These are phyloP conservation scores for Zalaria sp. DNA, from an alignment of 2,329 filamentous ascomycete genomes.

Conservation along the genomic window DNA sequence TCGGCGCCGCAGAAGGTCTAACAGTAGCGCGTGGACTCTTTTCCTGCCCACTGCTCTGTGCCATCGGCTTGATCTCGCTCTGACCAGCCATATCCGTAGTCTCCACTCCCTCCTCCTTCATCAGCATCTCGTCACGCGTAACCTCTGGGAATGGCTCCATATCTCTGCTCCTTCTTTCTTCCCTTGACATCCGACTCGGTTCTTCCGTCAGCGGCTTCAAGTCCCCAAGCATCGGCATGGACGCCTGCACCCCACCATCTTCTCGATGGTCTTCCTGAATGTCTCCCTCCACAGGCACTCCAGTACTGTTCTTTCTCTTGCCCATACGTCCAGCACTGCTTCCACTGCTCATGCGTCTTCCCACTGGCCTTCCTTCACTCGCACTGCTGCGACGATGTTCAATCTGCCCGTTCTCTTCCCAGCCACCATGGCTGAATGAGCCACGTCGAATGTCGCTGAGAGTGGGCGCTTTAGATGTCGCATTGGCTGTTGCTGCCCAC, in stretches of 20 bases:
- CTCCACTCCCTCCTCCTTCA: not conserved
- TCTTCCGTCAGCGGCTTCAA: conserved; percentile 9
- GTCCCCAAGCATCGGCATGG: conserved; percentile 3
- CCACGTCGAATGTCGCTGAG: conserved; percentile 26
- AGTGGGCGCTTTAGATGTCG: conserved; percentile 26
- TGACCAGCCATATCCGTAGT: not conserved
- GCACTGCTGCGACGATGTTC: conserved; percentile 2
- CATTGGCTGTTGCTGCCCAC: conserved; percentile 29
- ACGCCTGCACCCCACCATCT: conserved; percentile 4
- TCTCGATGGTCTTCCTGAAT: not conserved
- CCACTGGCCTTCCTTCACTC: conserved; percentile 4
- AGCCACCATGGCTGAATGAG: conserved; percentile 8
- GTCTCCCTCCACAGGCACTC: conserved; percentile 1
- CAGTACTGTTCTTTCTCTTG: conserved; percentile 8
- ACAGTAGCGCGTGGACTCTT: too few relatives aligned
- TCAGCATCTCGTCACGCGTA: conserved; percentile 1
- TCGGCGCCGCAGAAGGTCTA: not conserved
- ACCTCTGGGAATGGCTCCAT: conserved; percentile 4
- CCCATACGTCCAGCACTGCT: not conserved
- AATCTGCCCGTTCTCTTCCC: conserved; percentile 6
- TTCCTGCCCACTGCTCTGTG: too few relatives aligned
- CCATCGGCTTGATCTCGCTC: too few relatives aligned
- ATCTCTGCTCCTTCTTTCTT: conserved; percentile 3
- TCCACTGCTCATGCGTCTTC: not conserved
- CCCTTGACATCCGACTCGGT: conserved; percentile 3